Evolutionary conservation across 1,284 basidiomycete species (phyloP).

Genomic region (Hemileia vastatrix): DNA sequence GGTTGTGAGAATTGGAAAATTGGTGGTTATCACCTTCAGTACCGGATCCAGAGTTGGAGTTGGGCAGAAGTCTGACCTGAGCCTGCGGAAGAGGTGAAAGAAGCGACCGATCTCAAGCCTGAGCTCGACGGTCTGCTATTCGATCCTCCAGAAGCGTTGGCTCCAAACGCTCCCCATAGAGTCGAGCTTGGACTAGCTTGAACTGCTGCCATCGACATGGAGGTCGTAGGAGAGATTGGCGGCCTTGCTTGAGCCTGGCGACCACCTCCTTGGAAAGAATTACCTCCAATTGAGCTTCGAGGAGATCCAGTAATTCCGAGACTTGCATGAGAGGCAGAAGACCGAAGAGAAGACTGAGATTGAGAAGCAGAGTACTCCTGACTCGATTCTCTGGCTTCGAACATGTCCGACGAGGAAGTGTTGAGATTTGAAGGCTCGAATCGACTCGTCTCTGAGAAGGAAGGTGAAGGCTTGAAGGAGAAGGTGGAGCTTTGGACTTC

Average conservation of each 20-base stretch:
- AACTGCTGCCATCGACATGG: not conserved
- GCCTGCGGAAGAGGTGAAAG: constrained; percentile 28
- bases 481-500: not conserved
- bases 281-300: not conserved
- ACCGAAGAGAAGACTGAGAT: not conserved
- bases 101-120: constrained; percentile 31
- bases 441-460: not conserved
- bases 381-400: not conserved
- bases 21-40: not conserved
- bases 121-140: constrained; percentile 29
- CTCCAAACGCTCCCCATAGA: constrained; percentile 27
- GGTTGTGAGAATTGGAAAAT: not conserved
- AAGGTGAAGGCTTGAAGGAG: not conserved
- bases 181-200: constrained; percentile 30
- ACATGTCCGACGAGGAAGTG: not conserved
- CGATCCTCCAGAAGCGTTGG: constrained; percentile 24
- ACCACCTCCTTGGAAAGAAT: not conserved
- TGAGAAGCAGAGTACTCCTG: not conserved
- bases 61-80: not conserved
- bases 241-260: not conserved
- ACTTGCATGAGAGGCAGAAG: not conserved
- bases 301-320: not conserved
- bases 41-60: not conserved
- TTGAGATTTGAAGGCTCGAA: not conserved
- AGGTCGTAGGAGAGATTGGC: not conserved